Conservation (phyloP, 768 basidiomycete species). For the Phylloporus scabripes region DNA sequence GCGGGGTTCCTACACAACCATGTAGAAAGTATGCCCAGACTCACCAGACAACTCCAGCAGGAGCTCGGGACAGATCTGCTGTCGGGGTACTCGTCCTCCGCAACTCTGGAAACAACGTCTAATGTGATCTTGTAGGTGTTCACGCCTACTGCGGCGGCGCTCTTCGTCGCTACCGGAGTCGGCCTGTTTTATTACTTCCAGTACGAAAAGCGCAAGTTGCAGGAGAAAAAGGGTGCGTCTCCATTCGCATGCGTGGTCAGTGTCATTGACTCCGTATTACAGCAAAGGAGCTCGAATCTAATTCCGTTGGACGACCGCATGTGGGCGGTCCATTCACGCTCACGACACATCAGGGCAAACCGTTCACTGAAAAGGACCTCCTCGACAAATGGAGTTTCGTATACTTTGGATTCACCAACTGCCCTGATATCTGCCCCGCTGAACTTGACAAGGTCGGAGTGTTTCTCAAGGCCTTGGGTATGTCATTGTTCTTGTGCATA, state of each 20-base stretch:
- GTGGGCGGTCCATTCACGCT: constrained; percentile 91
- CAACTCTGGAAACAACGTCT: not conserved
- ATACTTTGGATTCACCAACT: constrained; percentile 99
- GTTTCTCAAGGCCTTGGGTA: constrained; percentile 70
- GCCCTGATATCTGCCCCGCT: constrained; percentile 97
- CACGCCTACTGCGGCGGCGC: constrained; percentile 74
- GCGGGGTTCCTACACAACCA: not conserved
- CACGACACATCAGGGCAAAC: constrained; percentile 54
- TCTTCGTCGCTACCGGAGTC: constrained; percentile 79
- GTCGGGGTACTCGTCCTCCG: constrained; percentile 28
- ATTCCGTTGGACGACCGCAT: constrained; percentile 75
- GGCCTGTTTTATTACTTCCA: constrained; percentile 88
- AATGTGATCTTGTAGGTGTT: constrained; percentile 60
- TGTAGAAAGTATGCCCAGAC: constrained; percentile 15
- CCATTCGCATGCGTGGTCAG: not conserved
- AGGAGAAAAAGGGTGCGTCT: constrained; percentile 67
- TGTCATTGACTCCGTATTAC: not conserved
- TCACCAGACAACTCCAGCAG: constrained; percentile 18
- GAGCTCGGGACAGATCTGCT: constrained; percentile 31
- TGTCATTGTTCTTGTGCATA: constrained; percentile 19
- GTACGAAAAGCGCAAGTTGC: constrained; percentile 73
- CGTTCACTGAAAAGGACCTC: constrained; percentile 80
- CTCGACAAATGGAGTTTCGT: constrained; percentile 87
- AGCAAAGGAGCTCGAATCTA: constrained; percentile 73
- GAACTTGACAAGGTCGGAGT: constrained; percentile 92